Base-by-base conservation (phyloP, 371 early-diverging fungal genomes). In the Saksenaea oblongispora region DNA sequence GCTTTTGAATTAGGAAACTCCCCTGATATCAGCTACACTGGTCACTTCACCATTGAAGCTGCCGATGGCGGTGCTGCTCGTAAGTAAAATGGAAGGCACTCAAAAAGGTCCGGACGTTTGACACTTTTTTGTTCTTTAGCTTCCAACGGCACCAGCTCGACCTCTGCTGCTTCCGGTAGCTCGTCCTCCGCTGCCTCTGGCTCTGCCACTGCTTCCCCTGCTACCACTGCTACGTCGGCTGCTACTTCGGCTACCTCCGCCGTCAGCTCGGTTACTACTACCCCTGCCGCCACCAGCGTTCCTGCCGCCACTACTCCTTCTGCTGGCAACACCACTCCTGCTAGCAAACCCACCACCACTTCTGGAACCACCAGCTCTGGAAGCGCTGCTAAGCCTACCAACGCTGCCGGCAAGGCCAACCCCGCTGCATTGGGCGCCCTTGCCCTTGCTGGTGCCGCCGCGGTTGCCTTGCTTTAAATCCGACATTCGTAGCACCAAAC, bases 391-490 rank as follows among this genome's bases (percentile, higher is more conserved):
- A 51, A 58, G 59, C 54, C 59, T 17, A 42, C 64, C 28, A 54
- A 58, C n/a, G 64, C 64, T 28, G 26, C 59, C 34, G 35, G 67
- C 61, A 71, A 71, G 17, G 56, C 39, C 39, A 71, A 63, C 11
- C 75, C 75, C 36, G 62, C 54, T 28, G 37, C 58, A 11, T 35
- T 41, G 24, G 58, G 58, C 22, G 58, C 41, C 37, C 61, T 76
- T 15, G 68, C 63, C 56, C 66, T 73, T 56, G 73, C 73, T 44
- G 73, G 73, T 44, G 71, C 71, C 35, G 71, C 56, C 47, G 63
- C 57, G n/a, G 63, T 57, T 24, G 57, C 57, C 36, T 57, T 57
- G 51, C 17, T 47, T 11, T 47, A 47, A 47, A 47, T 47, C 51
- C 22, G 51, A 10, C 51, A n/a, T 22, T 1, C 7, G 51, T 47